Percentiles rank a stretch among this genome's conserved stretches.
Conservation (phyloP, 306 rosid genomes). For the Trifolium fragiferum region DNA sequence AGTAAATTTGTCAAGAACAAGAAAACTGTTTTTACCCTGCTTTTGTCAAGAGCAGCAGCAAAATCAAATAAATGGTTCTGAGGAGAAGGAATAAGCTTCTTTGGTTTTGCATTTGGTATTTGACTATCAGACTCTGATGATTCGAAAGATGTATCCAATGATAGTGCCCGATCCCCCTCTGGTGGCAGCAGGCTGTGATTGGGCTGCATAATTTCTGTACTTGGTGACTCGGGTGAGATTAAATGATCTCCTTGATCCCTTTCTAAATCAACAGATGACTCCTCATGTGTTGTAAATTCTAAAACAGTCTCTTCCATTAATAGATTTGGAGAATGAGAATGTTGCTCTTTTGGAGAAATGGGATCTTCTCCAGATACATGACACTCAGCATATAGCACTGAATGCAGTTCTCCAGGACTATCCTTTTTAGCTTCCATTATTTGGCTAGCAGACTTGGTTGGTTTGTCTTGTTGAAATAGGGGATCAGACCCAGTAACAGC, state of each 20-base stretch:
- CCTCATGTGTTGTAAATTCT: conserved; percentile 47
- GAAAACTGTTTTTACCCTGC: conserved; percentile 69
- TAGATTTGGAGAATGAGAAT: conserved; percentile 42
- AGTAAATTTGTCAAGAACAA: conserved; percentile 37
- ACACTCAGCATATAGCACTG: conserved; percentile 40
- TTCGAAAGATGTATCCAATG: conserved; percentile 45
- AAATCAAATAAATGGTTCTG: conserved; percentile 75
- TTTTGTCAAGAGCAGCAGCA: conserved; percentile 83
- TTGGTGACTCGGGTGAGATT: conserved; percentile 41
- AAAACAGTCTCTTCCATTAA: conserved; percentile 46
- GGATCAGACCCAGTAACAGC: conserved; percentile 38
- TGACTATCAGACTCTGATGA: conserved; percentile 49
- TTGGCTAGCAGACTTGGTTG: conserved; percentile 42
- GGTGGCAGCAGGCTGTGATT: conserved; percentile 44
- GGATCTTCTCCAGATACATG: conserved; percentile 41
- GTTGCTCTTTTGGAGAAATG: conserved; percentile 36
- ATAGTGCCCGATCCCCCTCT: conserved; percentile 53
- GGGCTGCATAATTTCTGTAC: conserved; percentile 50
- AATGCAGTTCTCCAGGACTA: conserved; percentile 36
- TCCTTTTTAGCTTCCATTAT: conserved; percentile 43
- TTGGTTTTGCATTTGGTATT: conserved; percentile 57
- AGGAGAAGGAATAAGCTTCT: conserved; percentile 58
- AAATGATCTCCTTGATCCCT: conserved; percentile 46
- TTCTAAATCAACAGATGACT: conserved; percentile 48
- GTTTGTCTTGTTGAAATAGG: conserved; percentile 29